Base-by-base conservation (phyloP, 768 basidiomycete species). In the Cyathus striatus region DNA sequence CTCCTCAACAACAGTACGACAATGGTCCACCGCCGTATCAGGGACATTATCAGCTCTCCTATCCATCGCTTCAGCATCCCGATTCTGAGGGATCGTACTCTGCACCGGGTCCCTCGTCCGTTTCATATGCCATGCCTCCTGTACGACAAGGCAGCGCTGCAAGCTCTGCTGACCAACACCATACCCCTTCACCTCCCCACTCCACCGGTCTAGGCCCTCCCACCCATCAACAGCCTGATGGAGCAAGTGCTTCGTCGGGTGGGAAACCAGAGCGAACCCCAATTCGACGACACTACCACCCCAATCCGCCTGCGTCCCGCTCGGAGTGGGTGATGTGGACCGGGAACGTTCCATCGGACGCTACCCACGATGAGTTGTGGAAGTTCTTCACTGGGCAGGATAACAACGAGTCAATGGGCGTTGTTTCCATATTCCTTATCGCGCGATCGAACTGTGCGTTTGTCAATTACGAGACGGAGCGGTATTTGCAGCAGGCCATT, bases 321-420 rank as follows among this genome's bases (percentile, higher is more conserved):
- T 90, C 89, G 5, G 89, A 90, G 45, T 94, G 87, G 89, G 92
- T 92, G 1, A 90, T 93, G 89, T 96, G 94, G 94, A 83, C 82
- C 10, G 94, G 94, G 7, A 97, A 97, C 56, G 86, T 96, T 3
- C 89, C 90, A 2, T 73, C 75, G 4, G 89, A 93, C 53, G 81
- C 90, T 13, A 80, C 79, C 3, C 78, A 90, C 46, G 83, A 90
- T 50, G 93, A 96, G 55, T 69, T 96, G 3, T 88, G 84, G 86
- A 69, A 69, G 5, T 94, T 93, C 60, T 93, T 97, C 66, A 83
- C 75, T 48, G 60, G 51, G 32, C 46, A 56, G 6, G 54, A 43
- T 4, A 46, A 55, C 14, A 25, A 18, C 12, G 42, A 36, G 5
- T 18, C 25, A 13, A 69, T 69, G 32, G 90, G 90, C 6, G 79